phyloP scores from a whole-genome alignment of 2,329 filamentous ascomycete species.

The Hirsutella minnesotensis region DNA sequence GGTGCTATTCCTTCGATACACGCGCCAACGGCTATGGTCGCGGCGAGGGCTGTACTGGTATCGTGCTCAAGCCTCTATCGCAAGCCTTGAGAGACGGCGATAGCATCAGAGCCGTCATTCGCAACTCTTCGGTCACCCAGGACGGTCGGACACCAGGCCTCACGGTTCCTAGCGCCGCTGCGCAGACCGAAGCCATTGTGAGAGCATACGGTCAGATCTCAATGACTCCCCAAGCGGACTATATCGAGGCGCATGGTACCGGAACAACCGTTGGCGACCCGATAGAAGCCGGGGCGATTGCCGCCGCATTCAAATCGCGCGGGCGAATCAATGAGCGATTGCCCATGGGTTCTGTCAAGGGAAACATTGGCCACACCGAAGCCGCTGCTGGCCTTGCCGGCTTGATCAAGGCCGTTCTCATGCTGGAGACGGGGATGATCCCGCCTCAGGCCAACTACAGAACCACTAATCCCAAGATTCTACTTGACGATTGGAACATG shows the following conservation, averaged over 20 bases:
- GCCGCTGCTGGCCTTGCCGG: conserved; percentile 15
- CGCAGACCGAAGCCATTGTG: conserved; percentile 23
- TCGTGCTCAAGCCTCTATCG: conserved; percentile 29
- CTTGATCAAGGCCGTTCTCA: conserved; percentile 16
- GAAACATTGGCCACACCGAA: conserved; percentile 14
- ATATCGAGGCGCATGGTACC: conserved; percentile 33
- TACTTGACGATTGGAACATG: not conserved
- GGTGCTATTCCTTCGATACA: conserved; percentile 25
- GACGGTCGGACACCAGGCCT: conserved; percentile 32
- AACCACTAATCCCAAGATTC: conserved; percentile 17
- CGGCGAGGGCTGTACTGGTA: conserved; percentile 30
- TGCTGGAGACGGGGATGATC: conserved; percentile 19
- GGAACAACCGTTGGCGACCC: conserved; percentile 35
- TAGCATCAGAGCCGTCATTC: conserved; percentile 22
- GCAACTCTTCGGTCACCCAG: conserved; percentile 23
- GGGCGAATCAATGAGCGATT: conserved; percentile 22
- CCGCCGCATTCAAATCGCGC: conserved; percentile 13
- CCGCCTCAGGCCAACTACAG: conserved; percentile 17
- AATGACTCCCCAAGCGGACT: conserved; percentile 17
- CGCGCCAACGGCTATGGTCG: conserved; percentile 34
- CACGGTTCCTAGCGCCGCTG: conserved; percentile 18
- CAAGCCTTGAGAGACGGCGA: conserved; percentile 28
- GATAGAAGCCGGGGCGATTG: conserved; percentile 29
- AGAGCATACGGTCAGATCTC: conserved; percentile 20
- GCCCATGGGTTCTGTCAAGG: conserved; percentile 32